phyloP scores from a whole-genome alignment of 2,329 filamentous ascomycete genomes.

The Zymoseptoria crescenta region DNA sequence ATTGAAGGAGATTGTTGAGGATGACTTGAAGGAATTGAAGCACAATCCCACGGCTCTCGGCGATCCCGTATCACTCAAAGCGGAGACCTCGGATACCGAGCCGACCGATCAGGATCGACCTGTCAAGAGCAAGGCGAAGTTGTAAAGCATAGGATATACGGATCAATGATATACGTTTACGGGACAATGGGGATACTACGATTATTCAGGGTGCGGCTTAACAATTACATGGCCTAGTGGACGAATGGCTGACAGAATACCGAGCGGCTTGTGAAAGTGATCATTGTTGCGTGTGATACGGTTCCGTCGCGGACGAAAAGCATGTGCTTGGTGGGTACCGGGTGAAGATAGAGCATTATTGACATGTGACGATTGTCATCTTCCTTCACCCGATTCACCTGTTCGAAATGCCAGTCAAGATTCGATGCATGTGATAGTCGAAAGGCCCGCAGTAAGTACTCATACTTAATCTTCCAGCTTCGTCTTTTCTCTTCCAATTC shows the following conservation, averaged over 20 bases:
- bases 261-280: no score
- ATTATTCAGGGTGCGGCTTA: background rate
- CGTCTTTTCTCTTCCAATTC: background rate
- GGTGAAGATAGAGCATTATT: background rate
- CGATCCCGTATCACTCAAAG: conserved; percentile 30
- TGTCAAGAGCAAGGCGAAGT: conserved; percentile 25
- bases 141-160: conserved; percentile 8
- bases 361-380: background rate
- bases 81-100: conserved; percentile 29
- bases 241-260: background rate
- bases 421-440: background rate
- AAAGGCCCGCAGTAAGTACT: background rate
- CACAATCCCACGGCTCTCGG: conserved; percentile 29
- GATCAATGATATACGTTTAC: background rate
- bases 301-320: background rate
- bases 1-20: conserved; percentile 18
- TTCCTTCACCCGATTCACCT: background rate
- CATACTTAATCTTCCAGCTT: background rate
- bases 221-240: background rate
- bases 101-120: conserved; percentile 29
- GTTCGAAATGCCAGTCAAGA: background rate
- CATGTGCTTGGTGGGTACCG: background rate
- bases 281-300: no score
- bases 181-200: background rate
- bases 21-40: conserved; percentile 19